Evolutionary conservation across 345 rosid genomes (phyloP).

Genomic region (Erysimum cheiranthoides): DNA sequence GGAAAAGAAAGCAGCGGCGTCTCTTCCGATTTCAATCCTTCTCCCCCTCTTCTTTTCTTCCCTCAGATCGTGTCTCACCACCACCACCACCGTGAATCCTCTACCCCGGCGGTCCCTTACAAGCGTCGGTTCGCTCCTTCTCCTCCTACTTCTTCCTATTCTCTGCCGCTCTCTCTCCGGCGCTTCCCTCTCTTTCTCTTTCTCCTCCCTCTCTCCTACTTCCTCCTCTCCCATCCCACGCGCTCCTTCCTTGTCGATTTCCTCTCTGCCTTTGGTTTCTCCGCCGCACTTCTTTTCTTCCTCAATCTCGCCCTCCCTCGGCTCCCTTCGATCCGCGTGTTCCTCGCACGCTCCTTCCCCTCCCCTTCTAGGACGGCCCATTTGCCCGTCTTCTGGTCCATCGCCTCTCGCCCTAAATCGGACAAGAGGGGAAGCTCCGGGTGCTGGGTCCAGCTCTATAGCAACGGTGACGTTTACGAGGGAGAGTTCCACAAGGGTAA

Average conservation of each 20-base stretch:
- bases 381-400: constrained; percentile 90
- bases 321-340: constrained; percentile 78
- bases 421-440: constrained; percentile 79
- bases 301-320: constrained; percentile 83
- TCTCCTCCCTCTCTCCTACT: constrained; percentile 77
- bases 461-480: constrained; percentile 91
- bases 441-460: constrained; percentile 83
- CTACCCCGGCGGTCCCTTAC: constrained; percentile 64
- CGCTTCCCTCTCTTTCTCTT: constrained; percentile 58
- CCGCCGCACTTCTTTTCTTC: constrained; percentile 74
- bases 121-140: constrained; percentile 60
- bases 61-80: constrained; percentile 51
- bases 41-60: constrained; percentile 56
- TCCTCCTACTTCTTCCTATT: constrained; percentile 44
- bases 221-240: constrained; percentile 80
- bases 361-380: constrained; percentile 52
- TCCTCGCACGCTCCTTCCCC: constrained; percentile 79
- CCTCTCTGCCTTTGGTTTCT: constrained; percentile 82
- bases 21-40: constrained; percentile 95
- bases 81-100: constrained; percentile 55
- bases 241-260: constrained; percentile 83
- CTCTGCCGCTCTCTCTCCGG: constrained; percentile 45
- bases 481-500: constrained; percentile 91
- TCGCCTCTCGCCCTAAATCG: constrained; percentile 71
- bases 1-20: constrained; percentile 99